phyloP scores from a whole-genome alignment of 768 basidiomycete species.

The Cytidiella melzeri region DNA sequence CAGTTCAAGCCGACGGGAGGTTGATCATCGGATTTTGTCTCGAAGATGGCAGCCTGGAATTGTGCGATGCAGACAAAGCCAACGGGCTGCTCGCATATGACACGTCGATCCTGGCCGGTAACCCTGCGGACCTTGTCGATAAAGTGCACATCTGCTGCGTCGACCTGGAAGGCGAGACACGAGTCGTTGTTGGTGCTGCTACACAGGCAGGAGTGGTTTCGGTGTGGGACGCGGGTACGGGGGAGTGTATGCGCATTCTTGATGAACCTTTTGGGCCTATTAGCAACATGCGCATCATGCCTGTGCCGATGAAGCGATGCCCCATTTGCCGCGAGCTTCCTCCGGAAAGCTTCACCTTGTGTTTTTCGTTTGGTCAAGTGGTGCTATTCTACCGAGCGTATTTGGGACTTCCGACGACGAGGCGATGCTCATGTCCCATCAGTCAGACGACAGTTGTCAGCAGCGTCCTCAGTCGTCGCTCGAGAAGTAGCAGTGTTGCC shows the following conservation, averaged over 20 bases:
- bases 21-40: constrained; percentile 53
- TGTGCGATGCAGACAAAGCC: constrained; percentile 46
- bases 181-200: constrained; percentile 52
- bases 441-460: constrained; percentile 41
- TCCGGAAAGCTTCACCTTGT: constrained; percentile 56
- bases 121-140: constrained; percentile 45
- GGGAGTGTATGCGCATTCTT: constrained; percentile 56
- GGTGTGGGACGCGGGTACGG: constrained; percentile 67
- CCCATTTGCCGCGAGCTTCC: constrained; percentile 64
- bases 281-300: constrained; percentile 53
- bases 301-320: constrained; percentile 52
- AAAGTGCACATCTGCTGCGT: constrained; percentile 47
- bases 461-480: constrained; percentile 46
- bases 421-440: constrained; percentile 63
- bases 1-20: constrained; percentile 39
- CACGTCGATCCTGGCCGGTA: constrained; percentile 54
- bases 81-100: constrained; percentile 36
- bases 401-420: constrained; percentile 39
- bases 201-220: constrained; percentile 66
- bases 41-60: constrained; percentile 61
- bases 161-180: constrained; percentile 43
- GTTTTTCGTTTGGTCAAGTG: constrained; percentile 58
- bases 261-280: constrained; percentile 56
- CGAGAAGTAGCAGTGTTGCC: constrained; percentile 53
- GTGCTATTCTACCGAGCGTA: constrained; percentile 64